phyloP scores from a whole-genome alignment of 2,329 filamentous ascomycete species.

The Chaetomium olivaceum region DNA sequence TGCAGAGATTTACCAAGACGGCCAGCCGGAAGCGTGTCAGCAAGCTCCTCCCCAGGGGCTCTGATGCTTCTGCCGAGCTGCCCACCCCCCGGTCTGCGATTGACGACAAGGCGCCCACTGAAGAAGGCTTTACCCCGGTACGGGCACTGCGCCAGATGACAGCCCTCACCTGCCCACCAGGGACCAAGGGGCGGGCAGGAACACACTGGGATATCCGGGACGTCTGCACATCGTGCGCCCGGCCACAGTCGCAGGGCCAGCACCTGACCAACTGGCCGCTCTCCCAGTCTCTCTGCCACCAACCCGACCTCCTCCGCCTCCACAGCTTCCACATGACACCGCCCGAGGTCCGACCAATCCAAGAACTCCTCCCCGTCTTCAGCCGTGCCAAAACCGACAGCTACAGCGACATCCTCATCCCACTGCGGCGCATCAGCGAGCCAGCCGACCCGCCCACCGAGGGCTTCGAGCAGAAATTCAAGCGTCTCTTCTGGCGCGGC shows the following conservation, averaged over 20 bases:
- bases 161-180: conserved; percentile 56
- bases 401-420: conserved; percentile 77
- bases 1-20: conserved; percentile 35
- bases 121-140: conserved; percentile 29
- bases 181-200: conserved; percentile 59
- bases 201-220: conserved; percentile 64
- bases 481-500: conserved; percentile 75
- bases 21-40: conserved; percentile 38
- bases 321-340: conserved; percentile 73
- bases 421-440: conserved; percentile 48
- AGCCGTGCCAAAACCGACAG: conserved; percentile 70
- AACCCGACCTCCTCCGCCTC: conserved; percentile 72
- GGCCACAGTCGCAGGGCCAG: conserved; percentile 65
- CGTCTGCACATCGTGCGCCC: conserved; percentile 64
- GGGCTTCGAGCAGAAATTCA: conserved; percentile 62
- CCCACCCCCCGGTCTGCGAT: conserved; percentile 7
- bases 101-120: not conserved
- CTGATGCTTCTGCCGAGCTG: conserved; percentile 30
- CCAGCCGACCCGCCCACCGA: conserved; percentile 53
- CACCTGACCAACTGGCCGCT: conserved; percentile 67
- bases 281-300: conserved; percentile 69
- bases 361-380: conserved; percentile 71
- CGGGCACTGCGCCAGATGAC: conserved; percentile 45
- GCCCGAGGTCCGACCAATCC: conserved; percentile 61
- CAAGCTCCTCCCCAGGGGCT: conserved; percentile 55